Evolutionary conservation across 225 moss, liverwort and hornwort species (phyloP).

Genomic region (Polytrichum commune): DNA sequence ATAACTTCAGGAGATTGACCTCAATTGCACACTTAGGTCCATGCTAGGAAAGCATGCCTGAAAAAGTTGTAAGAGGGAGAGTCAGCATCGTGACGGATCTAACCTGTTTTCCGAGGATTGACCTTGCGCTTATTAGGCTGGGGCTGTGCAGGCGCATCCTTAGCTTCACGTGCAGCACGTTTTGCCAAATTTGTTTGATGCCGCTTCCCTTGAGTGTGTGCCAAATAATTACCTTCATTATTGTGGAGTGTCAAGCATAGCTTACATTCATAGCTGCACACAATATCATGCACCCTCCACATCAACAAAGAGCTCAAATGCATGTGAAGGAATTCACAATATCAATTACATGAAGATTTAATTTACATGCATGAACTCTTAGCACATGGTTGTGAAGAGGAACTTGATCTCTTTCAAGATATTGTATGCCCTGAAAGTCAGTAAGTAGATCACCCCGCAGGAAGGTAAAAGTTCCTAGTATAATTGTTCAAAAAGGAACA

Average conservation of each 20-base stretch:
- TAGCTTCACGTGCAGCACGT: constrained; percentile 96
- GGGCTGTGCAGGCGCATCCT: constrained; percentile 95
- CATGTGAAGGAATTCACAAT: too few relatives aligned
- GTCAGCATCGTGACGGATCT: neutral
- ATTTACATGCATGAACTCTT: too few relatives aligned
- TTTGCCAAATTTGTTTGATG: constrained; percentile 98
- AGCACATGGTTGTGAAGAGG: too few relatives aligned
- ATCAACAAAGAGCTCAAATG: neutral
- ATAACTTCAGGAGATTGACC: too few relatives aligned
- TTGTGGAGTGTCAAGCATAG: constrained; percentile 96
- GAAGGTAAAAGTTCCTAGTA: too few relatives aligned
- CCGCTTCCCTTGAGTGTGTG: constrained; percentile 96
- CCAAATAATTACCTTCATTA: constrained; percentile 97
- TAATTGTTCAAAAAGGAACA: too few relatives aligned
- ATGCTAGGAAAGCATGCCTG: too few relatives aligned
- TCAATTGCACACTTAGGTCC: too few relatives aligned
- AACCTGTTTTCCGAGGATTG: constrained; percentile 96
- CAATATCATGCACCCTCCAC: constrained; percentile 6
- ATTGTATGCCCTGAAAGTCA: too few relatives aligned
- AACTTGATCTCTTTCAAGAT: too few relatives aligned
- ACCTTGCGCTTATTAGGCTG: constrained; percentile 98
- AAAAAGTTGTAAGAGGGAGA: neutral
- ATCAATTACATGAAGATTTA: too few relatives aligned
- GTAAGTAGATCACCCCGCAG: too few relatives aligned
- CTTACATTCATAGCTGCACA: constrained; percentile 96